A percentile compares a stretch with the other conserved stretches of the same genome.
These are phyloP conservation scores for Saturnispora ahearnii DNA, from an alignment of 805 yeast species.

Conservation along the genomic window DNA sequence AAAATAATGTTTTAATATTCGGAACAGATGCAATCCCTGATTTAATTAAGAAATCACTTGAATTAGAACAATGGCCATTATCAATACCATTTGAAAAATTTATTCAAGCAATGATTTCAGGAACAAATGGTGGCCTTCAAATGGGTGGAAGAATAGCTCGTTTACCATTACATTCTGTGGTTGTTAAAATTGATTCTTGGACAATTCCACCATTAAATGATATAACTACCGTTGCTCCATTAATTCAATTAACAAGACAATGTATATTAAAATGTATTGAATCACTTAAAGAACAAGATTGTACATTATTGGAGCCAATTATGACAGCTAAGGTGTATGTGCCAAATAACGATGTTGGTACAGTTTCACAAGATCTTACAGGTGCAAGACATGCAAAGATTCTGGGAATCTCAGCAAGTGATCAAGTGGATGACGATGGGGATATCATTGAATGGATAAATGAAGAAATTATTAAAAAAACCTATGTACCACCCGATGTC, in stretches of 20 bases:
- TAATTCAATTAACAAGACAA: slow-evolving; percentile 38
- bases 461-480: slow-evolving; percentile 44
- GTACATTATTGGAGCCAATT: slow-evolving; percentile 73
- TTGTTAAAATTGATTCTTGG: slow-evolving; percentile 46
- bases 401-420: slow-evolving; percentile 59
- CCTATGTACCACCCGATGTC: slow-evolving; percentile 73
- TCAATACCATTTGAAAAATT: slow-evolving; percentile 38
- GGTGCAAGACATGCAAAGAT: slow-evolving; percentile 72
- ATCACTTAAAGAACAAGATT: slow-evolving; percentile 22
- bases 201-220: slow-evolving; percentile 40
- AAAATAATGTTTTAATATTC: slow-evolving; percentile 39
- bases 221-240: slow-evolving; percentile 27
- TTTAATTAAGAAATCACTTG: slow-evolving; percentile 16
- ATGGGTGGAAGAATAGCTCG: slow-evolving; percentile 57
- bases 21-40: slow-evolving; percentile 24
- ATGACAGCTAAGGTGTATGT: slow-evolving; percentile 69
- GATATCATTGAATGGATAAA: slow-evolving; percentile 36
- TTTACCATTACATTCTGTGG: slow-evolving; percentile 51
- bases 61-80: slow-evolving; percentile 36
- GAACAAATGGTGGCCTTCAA: slow-evolving; percentile 52
- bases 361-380: slow-evolving; percentile 75
- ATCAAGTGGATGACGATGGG: slow-evolving; percentile 14
- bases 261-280: slow-evolving; percentile 34
- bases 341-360: slow-evolving; percentile 66
- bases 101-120: slow-evolving; percentile 47